Base-by-base conservation (phyloP, 1,284 basidiomycete genomes). In the Thecaphora thlaspeos region DNA sequence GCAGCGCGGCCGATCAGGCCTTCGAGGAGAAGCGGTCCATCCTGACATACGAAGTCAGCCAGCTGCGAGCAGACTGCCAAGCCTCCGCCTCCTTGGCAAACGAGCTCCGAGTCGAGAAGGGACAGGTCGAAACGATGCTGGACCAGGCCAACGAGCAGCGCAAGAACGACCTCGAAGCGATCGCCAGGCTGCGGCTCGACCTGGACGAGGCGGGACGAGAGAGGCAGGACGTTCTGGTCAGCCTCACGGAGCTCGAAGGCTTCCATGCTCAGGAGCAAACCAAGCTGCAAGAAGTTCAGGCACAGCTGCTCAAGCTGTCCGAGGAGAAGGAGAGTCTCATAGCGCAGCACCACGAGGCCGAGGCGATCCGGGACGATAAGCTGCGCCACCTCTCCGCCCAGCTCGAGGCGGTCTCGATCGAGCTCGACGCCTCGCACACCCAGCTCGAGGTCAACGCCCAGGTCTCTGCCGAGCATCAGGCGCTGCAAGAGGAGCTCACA, bases 1-100 rank as follows among this genome's bases (percentile, higher is more conserved):
- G 36, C 26, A 23, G 22, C 2, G n/a, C 11, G 0, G 41, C 57
- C 23, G 41, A 11, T 15, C 26, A 28, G 11, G 5, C 26, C 26
- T 11, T 28, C 7, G 26, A 28, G 7, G 11, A 11, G 26, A 28
- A 28, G 26, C 26, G 11, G 26, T 28, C 26, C 26, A 55, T 57
- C n/a, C 23, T 32, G n/a, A 42, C 54, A 12, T 30, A 28, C 4
- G 34, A 52, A 21, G 15, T 57, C 17, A 24, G 19, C 2, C 38
- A 45, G 9, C n/a, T 62, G 26, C 26, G 26, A 5, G 26, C 26
- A 11, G 26, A 28, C 11, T 5, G 7, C 11, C 26, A 11, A 5
- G 26, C 26, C 26, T 28, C 26, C 11, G 26, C 26, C 7, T 11
- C 7, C 7, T 5, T 11, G 7, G 26, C 26, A 28, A 11, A 28